A percentile compares a stretch with the other conserved stretches of the same genome.
Evolutionary conservation across 2,329 filamentous ascomycete genomes (phyloP).

Genomic region (Fusarium sp.): DNA sequence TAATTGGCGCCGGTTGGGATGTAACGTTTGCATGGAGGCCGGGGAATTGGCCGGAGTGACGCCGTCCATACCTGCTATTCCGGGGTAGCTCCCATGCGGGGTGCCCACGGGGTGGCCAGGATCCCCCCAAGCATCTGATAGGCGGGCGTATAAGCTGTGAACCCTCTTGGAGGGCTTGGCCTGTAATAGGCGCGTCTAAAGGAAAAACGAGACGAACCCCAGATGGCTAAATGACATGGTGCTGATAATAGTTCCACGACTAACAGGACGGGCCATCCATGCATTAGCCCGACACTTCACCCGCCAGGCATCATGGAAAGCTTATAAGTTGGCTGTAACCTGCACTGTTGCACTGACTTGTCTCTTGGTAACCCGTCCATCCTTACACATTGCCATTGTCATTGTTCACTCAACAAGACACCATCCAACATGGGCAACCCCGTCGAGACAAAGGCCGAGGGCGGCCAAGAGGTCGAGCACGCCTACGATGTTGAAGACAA

Average conservation of each 20-base stretch:
- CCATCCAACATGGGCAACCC: conserved; percentile 32
- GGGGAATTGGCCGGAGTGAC: conserved; percentile 35
- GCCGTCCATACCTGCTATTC: conserved; percentile 34
- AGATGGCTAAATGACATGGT: conserved; percentile 37
- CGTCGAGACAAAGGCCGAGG: conserved; percentile 21
- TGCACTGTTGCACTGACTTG: not conserved
- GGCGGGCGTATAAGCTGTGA: conserved; percentile 14
- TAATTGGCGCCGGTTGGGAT: conserved; percentile 34
- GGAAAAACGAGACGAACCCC: conserved; percentile 22
- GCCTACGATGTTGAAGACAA: conserved; percentile 29
- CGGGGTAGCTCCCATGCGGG: conserved; percentile 16
- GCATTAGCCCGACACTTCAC: not conserved
- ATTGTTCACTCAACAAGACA: conserved; percentile 11
- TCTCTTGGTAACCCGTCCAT: not conserved
- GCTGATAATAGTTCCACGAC: conserved; percentile 8
- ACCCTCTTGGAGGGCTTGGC: not conserved
- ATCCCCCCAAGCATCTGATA: not conserved
- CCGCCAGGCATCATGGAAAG: not conserved
- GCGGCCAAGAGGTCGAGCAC: conserved; percentile 24
- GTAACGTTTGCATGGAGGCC: conserved; percentile 19
- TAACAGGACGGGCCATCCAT: conserved; percentile 2
- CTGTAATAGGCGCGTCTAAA: conserved; percentile 36
- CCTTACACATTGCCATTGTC: conserved; percentile 15
- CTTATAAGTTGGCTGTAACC: conserved; percentile 4
- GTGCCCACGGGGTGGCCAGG: conserved; percentile 14